These are phyloP conservation scores for Eleusine indica DNA, from an alignment of 176 grass and related monocot genomes.

Conservation along the genomic window DNA sequence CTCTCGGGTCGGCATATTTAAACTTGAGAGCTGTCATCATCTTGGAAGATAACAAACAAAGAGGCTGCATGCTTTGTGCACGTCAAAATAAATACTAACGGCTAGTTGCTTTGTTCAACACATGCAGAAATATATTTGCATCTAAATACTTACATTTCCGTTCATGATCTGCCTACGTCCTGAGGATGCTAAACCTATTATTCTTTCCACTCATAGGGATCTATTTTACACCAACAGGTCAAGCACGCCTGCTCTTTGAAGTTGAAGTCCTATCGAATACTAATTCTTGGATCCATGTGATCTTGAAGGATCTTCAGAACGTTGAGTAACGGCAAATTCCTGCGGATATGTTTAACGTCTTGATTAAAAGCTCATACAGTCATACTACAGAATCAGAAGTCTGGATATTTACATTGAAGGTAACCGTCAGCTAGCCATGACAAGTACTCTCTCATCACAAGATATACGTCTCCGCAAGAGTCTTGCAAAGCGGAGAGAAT, in stretches of 20 bases:
- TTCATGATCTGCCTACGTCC: neutral
- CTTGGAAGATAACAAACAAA: neutral
- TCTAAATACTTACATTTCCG: neutral
- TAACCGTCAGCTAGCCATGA: no score
- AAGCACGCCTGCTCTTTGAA: neutral
- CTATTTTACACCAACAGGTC: neutral
- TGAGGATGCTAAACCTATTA: neutral
- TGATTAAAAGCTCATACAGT: no score
- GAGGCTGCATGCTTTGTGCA: neutral
- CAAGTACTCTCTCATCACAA: no score
- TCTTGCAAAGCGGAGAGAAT: no score
- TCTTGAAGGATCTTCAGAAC: no score
- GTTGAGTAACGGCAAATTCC: no score
- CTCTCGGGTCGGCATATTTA: neutral
- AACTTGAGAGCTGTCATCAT: neutral
- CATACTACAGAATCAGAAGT: no score
- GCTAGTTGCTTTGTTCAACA: neutral
- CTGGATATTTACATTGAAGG: no score
- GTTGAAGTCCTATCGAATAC: no score
- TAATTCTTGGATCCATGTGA: no score
- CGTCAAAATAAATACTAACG: neutral
- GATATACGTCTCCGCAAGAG: no score
- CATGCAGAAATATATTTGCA: neutral
- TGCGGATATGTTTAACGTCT: no score
- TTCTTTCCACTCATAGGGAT: neutral